A percentile compares a stretch with the other conserved stretches of the same genome.
Conservation (phyloP, 495 filamentous ascomycete genomes). For the Podospora sp. region DNA sequence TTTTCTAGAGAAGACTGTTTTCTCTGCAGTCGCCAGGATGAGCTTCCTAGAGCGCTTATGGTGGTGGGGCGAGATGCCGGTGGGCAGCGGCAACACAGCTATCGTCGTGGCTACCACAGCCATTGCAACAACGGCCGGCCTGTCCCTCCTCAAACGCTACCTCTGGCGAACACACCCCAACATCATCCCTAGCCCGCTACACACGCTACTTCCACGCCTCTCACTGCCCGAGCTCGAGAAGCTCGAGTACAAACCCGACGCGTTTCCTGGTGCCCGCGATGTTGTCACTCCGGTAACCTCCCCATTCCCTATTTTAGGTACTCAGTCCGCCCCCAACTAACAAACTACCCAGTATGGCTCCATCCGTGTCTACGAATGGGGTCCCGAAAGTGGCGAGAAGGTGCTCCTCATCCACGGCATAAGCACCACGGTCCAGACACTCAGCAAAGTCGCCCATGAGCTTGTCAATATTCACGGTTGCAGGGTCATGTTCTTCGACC, state of each 20-base stretch:
- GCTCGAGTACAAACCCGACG: slow-evolving; percentile 42
- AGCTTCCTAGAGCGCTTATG: not conserved
- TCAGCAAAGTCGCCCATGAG: slow-evolving; percentile 66
- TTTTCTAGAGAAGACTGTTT: not conserved
- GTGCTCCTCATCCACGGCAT: slow-evolving; percentile 87
- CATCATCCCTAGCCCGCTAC: slow-evolving; percentile 42
- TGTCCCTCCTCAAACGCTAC: slow-evolving; percentile 34
- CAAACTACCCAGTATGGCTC: slow-evolving; percentile 65
- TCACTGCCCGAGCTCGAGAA: slow-evolving; percentile 33
- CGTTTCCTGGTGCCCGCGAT: slow-evolving; percentile 48
- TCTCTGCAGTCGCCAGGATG: not conserved
- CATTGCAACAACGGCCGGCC: slow-evolving; percentile 36
- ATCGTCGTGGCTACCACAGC: slow-evolving; percentile 21
- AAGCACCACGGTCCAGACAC: slow-evolving; percentile 75
- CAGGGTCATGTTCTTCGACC: slow-evolving; percentile 80
- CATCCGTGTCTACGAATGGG: slow-evolving; percentile 87
- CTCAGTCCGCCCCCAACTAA: slow-evolving; percentile 11
- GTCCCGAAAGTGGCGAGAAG: slow-evolving; percentile 76
- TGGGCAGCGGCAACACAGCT: slow-evolving; percentile 1
- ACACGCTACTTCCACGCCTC: slow-evolving; percentile 35
- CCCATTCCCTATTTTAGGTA: not conserved
- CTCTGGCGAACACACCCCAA: slow-evolving; percentile 40
- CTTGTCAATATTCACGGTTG: slow-evolving; percentile 71
- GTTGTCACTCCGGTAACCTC: slow-evolving; percentile 46
- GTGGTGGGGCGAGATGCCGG: not conserved